Evolutionary conservation across 805 yeast species (phyloP), one percentile per base, ranked within the genome.

Genomic region (Candida chauliodis): DNA sequence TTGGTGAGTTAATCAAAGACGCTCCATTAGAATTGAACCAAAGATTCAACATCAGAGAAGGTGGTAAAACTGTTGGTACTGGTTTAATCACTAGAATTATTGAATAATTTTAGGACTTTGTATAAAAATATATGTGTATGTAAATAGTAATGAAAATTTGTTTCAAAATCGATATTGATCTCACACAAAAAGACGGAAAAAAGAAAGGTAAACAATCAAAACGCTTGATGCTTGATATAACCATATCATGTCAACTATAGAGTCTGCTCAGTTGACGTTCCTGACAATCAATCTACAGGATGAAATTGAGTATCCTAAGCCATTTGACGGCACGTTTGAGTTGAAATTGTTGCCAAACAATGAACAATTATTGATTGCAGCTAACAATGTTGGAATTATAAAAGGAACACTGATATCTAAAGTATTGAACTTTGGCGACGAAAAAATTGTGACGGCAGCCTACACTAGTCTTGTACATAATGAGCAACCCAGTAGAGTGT

Each of bases 41-140:
- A 77, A 86, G 98, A 73, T 93, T 93, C 84, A 93, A 93, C 81
- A 78, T 93, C 66, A 93, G 99, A 81, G 99, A 93, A 76, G 97
- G 98, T 73, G 97, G 97, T 66, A 86, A 84, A 75, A 93, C 99
- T 50, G 97, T 93, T 52, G 99, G 96, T 70, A 93, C 99, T 52
- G 99, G 99, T 76, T 75, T 93, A 75, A 79, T 93, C 56, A 93
- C 99, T 57, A 83, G 96, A 71, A 81, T 88, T 66, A 65, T 86
- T 50, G 91, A 83, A 64, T 79, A 74, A 58, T 28, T 27, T 15
- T n/a, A n/a, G n/a, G n/a, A n/a, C n/a, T n/a, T 30, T 15, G 14
- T 15, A 8, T 30, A 13, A 9, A 24, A 32, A 9, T 9, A 21
- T 5, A 31, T 6, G 20, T n/a, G 13, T 24, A 24, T 33, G 30